phyloP scores from a whole-genome alignment of 306 rosid genomes.

The Lathyrus oleraceus region DNA sequence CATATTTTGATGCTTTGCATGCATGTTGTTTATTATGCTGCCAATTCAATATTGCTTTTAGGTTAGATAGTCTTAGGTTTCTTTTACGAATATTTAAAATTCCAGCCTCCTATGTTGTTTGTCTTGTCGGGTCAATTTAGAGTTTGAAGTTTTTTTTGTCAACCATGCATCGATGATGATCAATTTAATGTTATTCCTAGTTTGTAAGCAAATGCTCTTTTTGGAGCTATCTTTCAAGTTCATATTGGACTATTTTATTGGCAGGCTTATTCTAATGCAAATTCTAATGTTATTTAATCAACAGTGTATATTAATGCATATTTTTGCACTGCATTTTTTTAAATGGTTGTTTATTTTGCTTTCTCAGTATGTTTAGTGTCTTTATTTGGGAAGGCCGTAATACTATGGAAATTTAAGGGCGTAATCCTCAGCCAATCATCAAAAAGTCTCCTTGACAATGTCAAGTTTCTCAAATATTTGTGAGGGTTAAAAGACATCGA shows the following conservation, averaged over 20 bases:
- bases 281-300: too few relatives aligned
- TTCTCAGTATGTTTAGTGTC: too few relatives aligned
- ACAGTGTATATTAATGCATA: too few relatives aligned
- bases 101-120: conserved; percentile 13
- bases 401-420: too few relatives aligned
- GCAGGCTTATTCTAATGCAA: too few relatives aligned
- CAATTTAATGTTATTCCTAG: neutral
- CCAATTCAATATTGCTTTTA: neutral
- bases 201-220: neutral
- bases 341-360: too few relatives aligned
- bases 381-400: too few relatives aligned
- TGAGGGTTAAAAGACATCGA: too few relatives aligned
- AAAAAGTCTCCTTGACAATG: too few relatives aligned
- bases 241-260: neutral
- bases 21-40: neutral
- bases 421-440: too few relatives aligned
- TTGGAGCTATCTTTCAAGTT: neutral
- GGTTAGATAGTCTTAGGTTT: neutral
- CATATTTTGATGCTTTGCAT: neutral
- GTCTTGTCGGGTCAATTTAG: neutral
- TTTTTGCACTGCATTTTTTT: too few relatives aligned
- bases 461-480: too few relatives aligned
- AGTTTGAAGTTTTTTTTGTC: neutral
- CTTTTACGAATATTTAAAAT: neutral
- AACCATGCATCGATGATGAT: neutral